Conservation (phyloP, 129 eudicot genomes). For the Ambrosia trifida region DNA sequence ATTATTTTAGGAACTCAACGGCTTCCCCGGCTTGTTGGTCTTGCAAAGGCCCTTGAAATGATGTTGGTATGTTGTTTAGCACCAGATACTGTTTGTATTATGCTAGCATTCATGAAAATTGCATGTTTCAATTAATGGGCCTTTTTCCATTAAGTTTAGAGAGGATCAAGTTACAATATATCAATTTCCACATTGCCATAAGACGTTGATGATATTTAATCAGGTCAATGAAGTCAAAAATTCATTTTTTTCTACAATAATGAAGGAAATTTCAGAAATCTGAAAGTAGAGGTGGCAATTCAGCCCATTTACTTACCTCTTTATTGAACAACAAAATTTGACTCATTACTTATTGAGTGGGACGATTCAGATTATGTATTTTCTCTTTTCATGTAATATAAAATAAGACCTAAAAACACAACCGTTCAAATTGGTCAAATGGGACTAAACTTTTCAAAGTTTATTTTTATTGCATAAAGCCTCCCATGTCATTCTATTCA, state of each 20-base stretch:
- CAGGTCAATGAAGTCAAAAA: background rate
- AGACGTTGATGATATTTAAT: background rate
- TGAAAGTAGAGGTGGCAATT: background rate
- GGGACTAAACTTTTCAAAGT: background rate
- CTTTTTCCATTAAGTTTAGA: background rate
- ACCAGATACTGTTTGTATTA: background rate
- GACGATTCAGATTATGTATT: background rate
- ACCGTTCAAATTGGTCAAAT: too few species aligned
- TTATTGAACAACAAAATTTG: background rate
- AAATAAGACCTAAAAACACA: background rate
- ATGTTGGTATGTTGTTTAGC: conserved; percentile 59
- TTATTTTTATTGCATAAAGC: background rate
- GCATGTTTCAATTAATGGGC: background rate
- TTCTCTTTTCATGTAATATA: background rate
- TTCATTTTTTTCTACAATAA: background rate
- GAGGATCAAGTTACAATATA: conserved; percentile 7
- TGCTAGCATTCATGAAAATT: conserved; percentile 12
- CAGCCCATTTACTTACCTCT: background rate
- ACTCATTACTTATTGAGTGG: background rate
- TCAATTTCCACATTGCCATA: background rate
- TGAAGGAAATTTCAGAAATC: conserved; percentile 11
- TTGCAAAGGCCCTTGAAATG: conserved; percentile 88
- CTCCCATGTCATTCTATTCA: too few species aligned
- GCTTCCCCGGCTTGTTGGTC: conserved; percentile 97
- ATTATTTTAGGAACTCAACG: conserved; percentile 82